Base-by-base conservation (phyloP, 306 rosid genomes). In the Elaeagnus macrophylla region DNA sequence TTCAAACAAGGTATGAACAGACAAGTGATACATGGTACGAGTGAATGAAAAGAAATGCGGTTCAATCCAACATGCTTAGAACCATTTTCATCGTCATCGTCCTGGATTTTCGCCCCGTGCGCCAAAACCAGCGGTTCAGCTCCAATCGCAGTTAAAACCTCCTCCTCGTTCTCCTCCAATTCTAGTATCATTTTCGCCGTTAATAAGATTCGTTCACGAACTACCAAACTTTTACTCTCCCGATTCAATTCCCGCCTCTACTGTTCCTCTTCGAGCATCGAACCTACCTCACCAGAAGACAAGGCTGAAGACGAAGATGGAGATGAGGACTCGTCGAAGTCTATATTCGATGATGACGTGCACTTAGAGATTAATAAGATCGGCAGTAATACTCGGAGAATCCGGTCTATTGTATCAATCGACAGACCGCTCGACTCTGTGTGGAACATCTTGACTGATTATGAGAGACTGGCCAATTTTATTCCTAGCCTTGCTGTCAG, bases 361-460 rank as follows among this genome's bases (percentile, higher is more conserved):
- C 49, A 11, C 58, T 64, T 83, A 62, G 83, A 72, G 54, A 77
- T 86, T 7, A 68, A 56, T 68, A 86, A 68, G 48, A 60, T 82
- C 32, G 86, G 71, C 39, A 67, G 45, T 19, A 90, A 81, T 60
- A 58, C 84, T 8, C 81, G 91, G 45, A 79, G 94, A 73, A 83
- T 90, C 39, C 65, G 62, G 56, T 76, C 95, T 6, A 71, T 59
- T 10, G 85, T 90, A 51, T 53, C 64, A 14, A 60, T 91, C 10
- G 68, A 76, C 3, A 80, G 91, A 7, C 68, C 91, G 8, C 84
- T 91, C 37, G 41, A 60, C 49, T 10, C 78, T 5, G 58, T 86
- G 57, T 91, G 95, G 95, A 71, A 20, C 51, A 64, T 84, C 14
- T 71, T 91, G 68, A 91, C 97, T 0, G 94, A 91, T 75, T 91